These are phyloP conservation scores for Trametes maxima DNA, from an alignment of 768 basidiomycete genomes.

Conservation along the genomic window DNA sequence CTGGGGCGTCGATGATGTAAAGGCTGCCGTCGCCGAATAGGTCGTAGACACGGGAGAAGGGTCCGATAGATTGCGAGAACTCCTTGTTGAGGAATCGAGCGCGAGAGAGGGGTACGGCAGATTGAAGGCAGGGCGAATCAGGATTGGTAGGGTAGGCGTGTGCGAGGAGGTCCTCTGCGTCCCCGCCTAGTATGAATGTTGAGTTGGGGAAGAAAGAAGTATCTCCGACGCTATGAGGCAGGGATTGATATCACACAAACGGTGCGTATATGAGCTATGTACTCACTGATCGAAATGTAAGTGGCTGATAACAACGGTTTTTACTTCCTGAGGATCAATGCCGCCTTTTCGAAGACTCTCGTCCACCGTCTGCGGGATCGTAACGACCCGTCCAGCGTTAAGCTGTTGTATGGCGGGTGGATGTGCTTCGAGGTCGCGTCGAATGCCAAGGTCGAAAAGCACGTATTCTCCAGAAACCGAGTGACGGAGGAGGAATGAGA, in stretches of 20 bases:
- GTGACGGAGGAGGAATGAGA: conserved; percentile 55
- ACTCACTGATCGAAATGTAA: conserved; percentile 50
- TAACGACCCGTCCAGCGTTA: conserved; percentile 26
- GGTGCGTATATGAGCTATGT: neutral
- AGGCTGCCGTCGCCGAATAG: conserved; percentile 59
- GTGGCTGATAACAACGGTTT: conserved; percentile 52
- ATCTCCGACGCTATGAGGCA: conserved; percentile 41
- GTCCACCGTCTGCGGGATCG: conserved; percentile 34
- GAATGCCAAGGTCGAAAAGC: conserved; percentile 57
- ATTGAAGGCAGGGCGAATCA: conserved; percentile 28
- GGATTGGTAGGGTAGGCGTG: conserved; percentile 47
- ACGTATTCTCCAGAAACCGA: conserved; percentile 42
- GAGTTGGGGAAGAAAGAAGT: conserved; percentile 46
- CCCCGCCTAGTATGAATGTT: conserved; percentile 51
- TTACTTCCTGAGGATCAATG: conserved; percentile 43
- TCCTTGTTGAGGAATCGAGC: conserved; percentile 32
- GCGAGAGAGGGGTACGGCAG: conserved; percentile 22
- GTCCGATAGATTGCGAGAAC: conserved; percentile 46
- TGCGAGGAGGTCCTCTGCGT: conserved; percentile 37
- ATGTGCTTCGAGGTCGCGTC: conserved; percentile 48
- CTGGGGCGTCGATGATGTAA: conserved; percentile 59
- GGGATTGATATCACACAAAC: neutral
- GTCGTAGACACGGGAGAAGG: conserved; percentile 54
- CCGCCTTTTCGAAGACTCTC: conserved; percentile 56
- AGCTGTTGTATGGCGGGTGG: conserved; percentile 39